Evolutionary conservation across 2,329 filamentous ascomycete genomes (phyloP), one percentile per base, ranked within the genome.

Genomic region (Claviceps quebecensis): DNA sequence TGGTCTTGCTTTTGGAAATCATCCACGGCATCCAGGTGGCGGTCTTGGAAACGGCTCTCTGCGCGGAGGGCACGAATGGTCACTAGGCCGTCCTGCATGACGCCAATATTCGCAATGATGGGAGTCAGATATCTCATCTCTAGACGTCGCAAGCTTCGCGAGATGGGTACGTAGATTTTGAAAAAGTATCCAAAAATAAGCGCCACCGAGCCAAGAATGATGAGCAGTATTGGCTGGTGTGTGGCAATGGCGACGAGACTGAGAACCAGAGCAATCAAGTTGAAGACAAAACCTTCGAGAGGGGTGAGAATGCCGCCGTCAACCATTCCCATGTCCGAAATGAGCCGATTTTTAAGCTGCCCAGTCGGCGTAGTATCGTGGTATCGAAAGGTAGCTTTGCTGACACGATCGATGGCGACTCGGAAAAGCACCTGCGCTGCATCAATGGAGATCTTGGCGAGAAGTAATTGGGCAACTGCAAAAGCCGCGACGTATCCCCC

Each of bases 1-100:
- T 96, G 90, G 60, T 96, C 90, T 77, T 95, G 93, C 63, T 88
- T 88, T 64, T 95, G 90, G 62, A 95, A 95, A 17, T 82, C 81
- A 61, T 95, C 89, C 0, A 89, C 88, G 0, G 89, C 88, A 2
- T 76, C 71, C 37, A 96, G 83, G 49, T 94, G 87, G 48, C 83
- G 78, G 55, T 82, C 77, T 61, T 94, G 87, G 61, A 95, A 95
- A 49, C 85, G 81, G 4, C 76, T 70, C 58, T 95, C 84, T 1
- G 84, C 87, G 47, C 77, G 80, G 63, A 94, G 91, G 0, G 90
- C 88, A 44, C 87, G 80, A 22, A 96, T 88, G 0, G 90, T 95
- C 0, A 86, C 88, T 8, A 96, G 70, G 0, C 90, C 90, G 54
- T 94, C 86, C 2, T 94, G 74, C 43, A 95, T 76, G 23, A 89